Conservation (phyloP, 768 basidiomycete species). For the Mycena floridula region DNA sequence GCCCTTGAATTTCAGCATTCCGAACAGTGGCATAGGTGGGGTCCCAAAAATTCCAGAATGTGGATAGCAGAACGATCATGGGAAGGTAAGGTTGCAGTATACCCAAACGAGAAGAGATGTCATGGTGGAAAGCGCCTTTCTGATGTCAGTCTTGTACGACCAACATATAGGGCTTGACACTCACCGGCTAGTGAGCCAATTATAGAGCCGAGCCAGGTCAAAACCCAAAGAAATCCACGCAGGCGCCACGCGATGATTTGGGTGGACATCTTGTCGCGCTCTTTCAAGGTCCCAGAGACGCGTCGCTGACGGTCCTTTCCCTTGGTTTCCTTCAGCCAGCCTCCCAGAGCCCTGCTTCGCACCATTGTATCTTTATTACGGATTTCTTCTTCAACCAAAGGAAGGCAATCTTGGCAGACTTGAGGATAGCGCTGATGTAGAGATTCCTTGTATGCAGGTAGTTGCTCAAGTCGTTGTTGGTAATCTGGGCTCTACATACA, state of each 20-base stretch:
- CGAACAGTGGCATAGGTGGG: slow-evolving; percentile 65
- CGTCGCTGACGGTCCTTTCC: slow-evolving; percentile 55
- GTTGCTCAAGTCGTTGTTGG: slow-evolving; percentile 48
- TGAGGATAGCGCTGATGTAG: slow-evolving; percentile 83
- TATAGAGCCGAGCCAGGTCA: not conserved
- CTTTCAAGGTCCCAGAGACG: slow-evolving; percentile 31
- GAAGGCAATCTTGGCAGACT: slow-evolving; percentile 70
- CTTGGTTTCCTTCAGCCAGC: slow-evolving; percentile 60
- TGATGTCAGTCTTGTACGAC: too few species aligned
- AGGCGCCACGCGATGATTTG: slow-evolving; percentile 64
- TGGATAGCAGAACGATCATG: slow-evolving; percentile 44
- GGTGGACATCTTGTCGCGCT: slow-evolving; percentile 35
- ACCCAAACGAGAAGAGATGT: too few species aligned
- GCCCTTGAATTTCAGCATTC: slow-evolving; percentile 61
- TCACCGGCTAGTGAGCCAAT: not conserved
- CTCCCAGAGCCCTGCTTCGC: slow-evolving; percentile 66
- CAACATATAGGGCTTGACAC: too few species aligned
- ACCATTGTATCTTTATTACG: slow-evolving; percentile 77
- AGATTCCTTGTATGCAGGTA: slow-evolving; percentile 68
- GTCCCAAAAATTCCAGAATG: slow-evolving; percentile 83
- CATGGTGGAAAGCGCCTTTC: too few species aligned
- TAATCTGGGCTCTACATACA: slow-evolving; percentile 67
- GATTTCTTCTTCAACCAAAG: slow-evolving; percentile 80
- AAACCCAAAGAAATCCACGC: slow-evolving; percentile 63
- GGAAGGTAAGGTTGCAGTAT: slow-evolving; percentile 40